Base-by-base conservation (phyloP, 805 yeast genomes). In the Kuraishia cidri region DNA sequence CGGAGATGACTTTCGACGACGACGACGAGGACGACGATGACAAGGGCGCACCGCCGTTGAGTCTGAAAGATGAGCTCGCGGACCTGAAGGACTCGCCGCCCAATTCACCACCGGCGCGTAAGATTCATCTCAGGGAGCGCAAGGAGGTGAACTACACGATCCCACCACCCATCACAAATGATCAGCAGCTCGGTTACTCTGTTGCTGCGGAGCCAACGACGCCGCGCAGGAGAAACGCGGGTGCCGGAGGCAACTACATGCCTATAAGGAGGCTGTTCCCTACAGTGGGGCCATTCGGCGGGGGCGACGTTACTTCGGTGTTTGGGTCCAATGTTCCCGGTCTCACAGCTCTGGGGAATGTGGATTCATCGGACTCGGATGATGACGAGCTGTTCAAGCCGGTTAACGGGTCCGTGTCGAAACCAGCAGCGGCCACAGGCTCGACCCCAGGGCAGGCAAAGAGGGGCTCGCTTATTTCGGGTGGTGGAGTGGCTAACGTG, bases 201-300 rank as follows among this genome's bases (percentile, higher is more conserved):
- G 21, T 24, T 9, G 10, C 24, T 7, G 25, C 20, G 30, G 36
- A 11, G 37, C 32, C 13, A 8, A 28, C 40, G 7, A 29, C 42
- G 3, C 38, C 54, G 42, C 26, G 64, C 40, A 45, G 64, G 42
- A 31, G 56, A 41, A 38, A 48, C 39, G 36, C 50, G 25, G 37
- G 52, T 34, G 28, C 39, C 42, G 38, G 46, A 35, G 43, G 45
- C 21, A 37, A 56, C 19, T 29, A 39, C 24, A 31, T 71, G 28
- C 72, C 68, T 18, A 52, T 81, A 26, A 69, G 87, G 47, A 69
- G 95, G 26, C 59, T 92, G 24, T 88, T 83, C 48, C 94, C 96
- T 5, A 90, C 96, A 0, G 86, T 87, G 11, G 98, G 98, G 0
- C 98, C 98, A 2, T 90, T 90, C 64, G 98, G 98, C 19, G 98